Base-by-base conservation (phyloP, 768 basidiomycete genomes). In the Tulasnella sp. region DNA sequence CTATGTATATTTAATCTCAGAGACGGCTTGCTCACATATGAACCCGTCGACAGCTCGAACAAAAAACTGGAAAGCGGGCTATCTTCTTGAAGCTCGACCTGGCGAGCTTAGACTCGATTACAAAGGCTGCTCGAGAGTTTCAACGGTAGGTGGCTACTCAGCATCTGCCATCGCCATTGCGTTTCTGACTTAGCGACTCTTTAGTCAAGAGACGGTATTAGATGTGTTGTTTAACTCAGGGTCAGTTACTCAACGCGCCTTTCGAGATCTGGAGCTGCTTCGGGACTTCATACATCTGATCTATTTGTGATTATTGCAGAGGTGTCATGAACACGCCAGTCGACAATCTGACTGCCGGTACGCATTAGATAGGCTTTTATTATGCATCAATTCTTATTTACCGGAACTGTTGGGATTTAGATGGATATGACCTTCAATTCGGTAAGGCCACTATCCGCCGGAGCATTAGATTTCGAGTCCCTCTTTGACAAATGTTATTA, bases 291-390 rank as follows among this genome's bases (percentile, higher is more conserved):
- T 27, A 7, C 15, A 23, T 32, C 38, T 54, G 2, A 44, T 26
- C 1, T 24, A 1, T 10, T 3, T 19, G n/a, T 17, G 15, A 29
- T 32, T 32, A 17, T 15, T 38, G 7, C 30, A 64, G 63, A 10
- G 66, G 66, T 29, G 64, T 67, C 9, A 65, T 65, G 64, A 43
- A 61, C 4, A 63, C 63, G n/a, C 63, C 63, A 2, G 26, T 43
- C 1, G 61, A 60, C 30, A 23, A 44, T 15, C 47, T 64, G 21
- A 67, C 65, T 3, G 30, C 29, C 11, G 49, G 49, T 51, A 51
- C n/a, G n/a, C n/a, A n/a, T 27, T n/a, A n/a, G n/a, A n/a, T n/a
- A n/a, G n/a, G n/a, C n/a, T n/a, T n/a, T n/a, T n/a, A n/a, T n/a
- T n/a, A n/a, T n/a, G n/a, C n/a, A n/a, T n/a, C n/a, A n/a, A n/a